Base-by-base conservation (phyloP, 192 early-diverging fungal genomes). In the Coemansia sp. region DNA sequence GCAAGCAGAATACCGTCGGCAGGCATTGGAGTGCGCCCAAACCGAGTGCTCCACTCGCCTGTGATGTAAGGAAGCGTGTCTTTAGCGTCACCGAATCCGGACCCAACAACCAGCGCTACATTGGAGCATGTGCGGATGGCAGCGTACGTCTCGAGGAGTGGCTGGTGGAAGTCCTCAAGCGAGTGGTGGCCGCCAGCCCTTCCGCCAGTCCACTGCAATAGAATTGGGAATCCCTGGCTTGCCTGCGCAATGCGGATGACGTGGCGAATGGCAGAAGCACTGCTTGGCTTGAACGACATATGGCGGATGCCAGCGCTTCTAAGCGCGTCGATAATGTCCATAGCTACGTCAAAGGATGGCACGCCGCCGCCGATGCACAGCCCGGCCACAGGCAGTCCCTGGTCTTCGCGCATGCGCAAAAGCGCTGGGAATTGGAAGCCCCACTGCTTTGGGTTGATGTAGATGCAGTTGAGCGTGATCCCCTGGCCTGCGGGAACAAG, bases 181-280 rank as follows among this genome's bases (percentile, higher is more conserved):
- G 91, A 93, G 87, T 98, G 94, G 77, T 98, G 96, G 18, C 96
- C 96, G 69, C 94, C 96, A 35, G 89, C 94, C 64, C 94, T 88
- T 30, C 95, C 95, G 81, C 95, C 94, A 20, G 95, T 98, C 95
- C 95, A 98, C 78, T 98, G 94, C 59, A 96, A 82, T 51, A 96
- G 84, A 51, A 98, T 86, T 5, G 94, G 91, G 84, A 94, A 93
- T 33, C 87, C 87, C 4, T 89, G 88, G 65, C 92, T 86, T 31
- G 86, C 83, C 63, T 89, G 87, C 48, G 94, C 94, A 76, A 98
- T 94, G 18, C 89, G 82, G 59, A 92, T 89, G 51, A 94, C 93
- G 7, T 84, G 74, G 33, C 93, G 89, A 84, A 96, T 92, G 28
- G 90, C 81, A 58, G 84, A 84, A 0, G 89, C 87, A 13, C 87